Conservation (phyloP, 306 rosid species). For the Prunus salicina region DNA sequence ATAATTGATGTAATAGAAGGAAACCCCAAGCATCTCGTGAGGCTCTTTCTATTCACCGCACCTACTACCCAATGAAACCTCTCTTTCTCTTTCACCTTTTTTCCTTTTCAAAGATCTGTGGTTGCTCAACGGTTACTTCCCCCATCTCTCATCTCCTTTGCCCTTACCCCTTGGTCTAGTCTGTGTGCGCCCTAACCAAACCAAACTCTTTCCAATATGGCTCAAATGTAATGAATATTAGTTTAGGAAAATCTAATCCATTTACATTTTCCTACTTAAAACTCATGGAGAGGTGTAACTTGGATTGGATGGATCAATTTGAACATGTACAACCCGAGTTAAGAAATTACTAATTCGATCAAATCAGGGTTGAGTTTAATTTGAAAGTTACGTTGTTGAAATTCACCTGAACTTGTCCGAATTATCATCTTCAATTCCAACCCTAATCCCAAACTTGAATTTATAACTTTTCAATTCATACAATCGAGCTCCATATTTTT, state of each 20-base stretch:
- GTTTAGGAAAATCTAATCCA: background rate
- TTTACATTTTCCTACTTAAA: no score
- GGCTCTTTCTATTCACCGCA: conserved; percentile 23
- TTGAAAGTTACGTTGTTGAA: background rate
- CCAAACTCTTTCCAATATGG: no score
- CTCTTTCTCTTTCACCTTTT: background rate
- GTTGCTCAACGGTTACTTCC: conserved; percentile 6
- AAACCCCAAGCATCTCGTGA: conserved; percentile 17
- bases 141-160: background rate
- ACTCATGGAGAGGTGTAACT: no score
- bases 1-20: background rate
- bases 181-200: background rate
- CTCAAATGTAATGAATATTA: background rate
- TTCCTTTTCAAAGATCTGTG: background rate
- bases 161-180: conserved; percentile 4
- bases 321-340: no score
- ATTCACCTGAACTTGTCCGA: background rate
- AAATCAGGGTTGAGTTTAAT: background rate
- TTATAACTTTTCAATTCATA: no score
- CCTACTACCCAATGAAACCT: conserved; percentile 8
- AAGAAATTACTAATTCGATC: background rate
- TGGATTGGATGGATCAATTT: no score
- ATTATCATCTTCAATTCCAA: background rate
- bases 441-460: background rate
- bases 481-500: background rate